Evolutionary conservation across 306 rosid genomes (phyloP).

Genomic region (Ammopiptanthus mongolicus): DNA sequence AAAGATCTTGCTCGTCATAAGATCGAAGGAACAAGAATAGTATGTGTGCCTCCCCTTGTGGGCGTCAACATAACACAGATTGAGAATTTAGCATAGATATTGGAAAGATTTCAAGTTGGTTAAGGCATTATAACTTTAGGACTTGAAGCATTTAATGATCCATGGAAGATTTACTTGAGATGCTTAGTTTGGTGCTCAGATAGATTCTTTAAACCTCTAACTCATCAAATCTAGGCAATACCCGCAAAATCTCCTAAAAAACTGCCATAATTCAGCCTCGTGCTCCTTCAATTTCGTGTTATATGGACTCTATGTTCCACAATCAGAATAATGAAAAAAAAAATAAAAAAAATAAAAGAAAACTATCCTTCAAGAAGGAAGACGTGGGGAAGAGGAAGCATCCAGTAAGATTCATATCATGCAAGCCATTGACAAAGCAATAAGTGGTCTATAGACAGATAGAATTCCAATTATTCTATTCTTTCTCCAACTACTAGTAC

Average conservation of each 20-base stretch:
- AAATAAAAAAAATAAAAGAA: background rate
- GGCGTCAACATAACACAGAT: constrained; percentile 32
- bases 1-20: constrained; percentile 42
- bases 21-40: constrained; percentile 24
- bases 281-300: constrained; percentile 36
- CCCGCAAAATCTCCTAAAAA: constrained; percentile 60
- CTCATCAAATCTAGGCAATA: constrained; percentile 53
- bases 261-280: constrained; percentile 58
- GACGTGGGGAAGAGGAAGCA: constrained; percentile 60
- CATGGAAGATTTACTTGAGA: constrained; percentile 38
- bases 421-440: constrained; percentile 62
- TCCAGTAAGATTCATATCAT: constrained; percentile 54
- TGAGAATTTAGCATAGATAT: constrained; percentile 60
- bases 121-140: constrained; percentile 27
- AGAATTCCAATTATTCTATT: constrained; percentile 45
- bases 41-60: too few relatives aligned
- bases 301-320: constrained; percentile 18
- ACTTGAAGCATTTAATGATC: constrained; percentile 46
- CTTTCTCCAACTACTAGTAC: constrained; percentile 68
- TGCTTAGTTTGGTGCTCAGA: constrained; percentile 37
- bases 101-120: constrained; percentile 55
- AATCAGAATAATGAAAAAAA: constrained; percentile 12
- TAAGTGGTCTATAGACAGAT: constrained; percentile 46
- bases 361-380: constrained; percentile 8
- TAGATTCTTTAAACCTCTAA: constrained; percentile 43